Evolutionary conservation across 306 rosid genomes (phyloP).

Genomic region (Datisca glomerata): DNA sequence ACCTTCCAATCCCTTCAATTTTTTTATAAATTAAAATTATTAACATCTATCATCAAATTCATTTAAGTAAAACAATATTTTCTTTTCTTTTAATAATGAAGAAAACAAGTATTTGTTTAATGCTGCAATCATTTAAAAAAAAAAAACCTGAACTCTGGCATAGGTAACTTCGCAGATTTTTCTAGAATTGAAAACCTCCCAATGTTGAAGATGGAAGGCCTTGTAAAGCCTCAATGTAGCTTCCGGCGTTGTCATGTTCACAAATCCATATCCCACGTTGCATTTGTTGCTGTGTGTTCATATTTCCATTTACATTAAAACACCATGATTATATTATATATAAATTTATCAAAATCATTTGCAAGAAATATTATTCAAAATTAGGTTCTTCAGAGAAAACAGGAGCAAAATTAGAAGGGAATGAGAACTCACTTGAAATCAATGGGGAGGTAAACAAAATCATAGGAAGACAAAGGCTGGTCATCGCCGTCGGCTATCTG

Average conservation of each 20-base stretch:
- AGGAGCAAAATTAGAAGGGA: no score
- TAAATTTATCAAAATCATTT: background rate
- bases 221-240: conserved; percentile 74
- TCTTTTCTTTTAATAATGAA: no score
- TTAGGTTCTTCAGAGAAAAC: background rate
- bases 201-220: conserved; percentile 81
- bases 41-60: no score
- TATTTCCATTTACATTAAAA: no score
- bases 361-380: background rate
- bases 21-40: background rate
- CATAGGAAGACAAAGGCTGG: conserved; percentile 62
- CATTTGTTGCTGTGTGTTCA: conserved; percentile 98
- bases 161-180: conserved; percentile 86
- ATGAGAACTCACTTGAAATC: conserved; percentile 56
- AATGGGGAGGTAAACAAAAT: conserved; percentile 85
- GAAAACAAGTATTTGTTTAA: no score
- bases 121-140: background rate
- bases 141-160: conserved; percentile 71
- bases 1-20: conserved; percentile 65
- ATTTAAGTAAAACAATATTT: no score
- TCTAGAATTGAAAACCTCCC: conserved; percentile 92
- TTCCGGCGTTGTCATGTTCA: conserved; percentile 84
- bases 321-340: no score
- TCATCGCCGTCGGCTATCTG: conserved; percentile 18
- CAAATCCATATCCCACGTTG: conserved; percentile 96